Evolutionary conservation across 371 early-diverging fungal species (phyloP), one percentile per base, ranked within the genome.

Genomic region (Apophysomyces sp.): DNA sequence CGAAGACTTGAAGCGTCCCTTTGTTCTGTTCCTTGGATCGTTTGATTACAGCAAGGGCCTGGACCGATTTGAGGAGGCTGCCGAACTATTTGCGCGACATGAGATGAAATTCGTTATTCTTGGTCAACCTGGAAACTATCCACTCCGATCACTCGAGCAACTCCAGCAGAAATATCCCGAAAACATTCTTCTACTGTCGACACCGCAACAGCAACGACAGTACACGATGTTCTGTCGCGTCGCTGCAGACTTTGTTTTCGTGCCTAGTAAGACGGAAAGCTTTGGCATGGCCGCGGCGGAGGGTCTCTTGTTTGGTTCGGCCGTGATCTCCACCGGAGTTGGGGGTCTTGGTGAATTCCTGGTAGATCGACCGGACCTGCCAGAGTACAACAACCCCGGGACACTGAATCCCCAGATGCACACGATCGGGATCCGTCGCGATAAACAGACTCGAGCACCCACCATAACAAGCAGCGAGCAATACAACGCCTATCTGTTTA

Each of bases 181-280:
- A 4, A 72, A 86, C 41, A 74, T 86, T 5, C 53, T 58, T n/a
- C 57, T 86, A 21, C 65, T 88, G 27, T 61, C 74, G 2, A 77
- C 77, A 1, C 65, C 73, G 0, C 76, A 74, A 51, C 70, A 81
- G n/a, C 80, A 85, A 58, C 77, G 81, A 26, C 72, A 80, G 29
- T 81, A 82, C 72, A 77, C 77, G 15, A 61, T 82, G 4, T 81
- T 80, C 54, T 81, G 70, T 63, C 78, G 87, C 34, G 79, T 82
- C 2, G 87, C 88, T 6, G 85, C 88, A n/a, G 88, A 88, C 69
- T 81, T 86, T 58, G 65, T 79, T 0, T 72, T 86, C 60, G 81
- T 84, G 3, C 87, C 88, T 1, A 80, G 81, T 11, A 52, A 77
- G 32, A 77, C 81, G 0, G 80, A 80, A 53, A 80, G 77, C 41